phyloP scores from a whole-genome alignment of 2,329 filamentous ascomycete species.

The Apiospora koreana region DNA sequence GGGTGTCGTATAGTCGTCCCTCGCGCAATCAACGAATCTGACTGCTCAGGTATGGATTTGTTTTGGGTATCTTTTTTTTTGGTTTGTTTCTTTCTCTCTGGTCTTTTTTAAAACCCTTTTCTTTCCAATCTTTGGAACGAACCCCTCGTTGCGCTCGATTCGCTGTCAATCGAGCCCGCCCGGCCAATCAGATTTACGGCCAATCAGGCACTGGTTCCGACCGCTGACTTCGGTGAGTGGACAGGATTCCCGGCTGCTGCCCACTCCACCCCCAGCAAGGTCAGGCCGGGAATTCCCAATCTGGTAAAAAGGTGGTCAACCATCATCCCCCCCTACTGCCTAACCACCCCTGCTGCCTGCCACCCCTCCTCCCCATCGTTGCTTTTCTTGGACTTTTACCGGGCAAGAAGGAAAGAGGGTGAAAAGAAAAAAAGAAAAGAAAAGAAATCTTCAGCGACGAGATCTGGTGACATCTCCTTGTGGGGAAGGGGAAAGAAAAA shows the following conservation, averaged over 20 bases:
- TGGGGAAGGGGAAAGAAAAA: not conserved
- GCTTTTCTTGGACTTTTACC: constrained; percentile 5
- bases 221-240: constrained; percentile 1
- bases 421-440: not conserved
- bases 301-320: constrained; percentile 7
- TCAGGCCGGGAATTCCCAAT: not conserved
- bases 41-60: not conserved
- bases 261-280: constrained; percentile 8
- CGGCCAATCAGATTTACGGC: not conserved
- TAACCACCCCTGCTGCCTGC: not conserved
- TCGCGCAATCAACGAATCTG: not conserved
- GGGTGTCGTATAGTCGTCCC: constrained; percentile 4
- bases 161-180: not conserved
- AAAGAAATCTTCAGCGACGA: not conserved
- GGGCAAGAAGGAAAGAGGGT: not conserved
- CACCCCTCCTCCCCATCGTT: not conserved
- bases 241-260: constrained; percentile 6
- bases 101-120: not conserved
- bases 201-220: not conserved
- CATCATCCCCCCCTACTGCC: not conserved
- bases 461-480: constrained; percentile 5
- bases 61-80: not conserved
- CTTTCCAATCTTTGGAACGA: not conserved
- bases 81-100: not conserved
- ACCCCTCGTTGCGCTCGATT: constrained; percentile 4